Conservation (phyloP, 2,329 filamentous ascomycete species). For the Hypocrella siamensis region DNA sequence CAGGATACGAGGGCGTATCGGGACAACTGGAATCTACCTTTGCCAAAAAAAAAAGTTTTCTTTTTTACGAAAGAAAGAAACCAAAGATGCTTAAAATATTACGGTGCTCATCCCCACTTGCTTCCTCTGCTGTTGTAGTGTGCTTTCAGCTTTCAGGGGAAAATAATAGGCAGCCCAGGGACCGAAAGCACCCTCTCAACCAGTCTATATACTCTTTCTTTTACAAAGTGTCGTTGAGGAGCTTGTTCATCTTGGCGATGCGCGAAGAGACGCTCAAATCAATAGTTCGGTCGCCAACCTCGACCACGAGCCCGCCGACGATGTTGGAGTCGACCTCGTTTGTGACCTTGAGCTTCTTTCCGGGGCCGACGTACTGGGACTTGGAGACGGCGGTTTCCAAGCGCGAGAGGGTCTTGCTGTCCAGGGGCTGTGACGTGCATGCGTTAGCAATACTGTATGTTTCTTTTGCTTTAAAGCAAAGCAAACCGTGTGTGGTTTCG, state of each 20-base stretch:
- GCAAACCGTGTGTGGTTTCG: too few relatives aligned
- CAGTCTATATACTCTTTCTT: conserved; percentile 17
- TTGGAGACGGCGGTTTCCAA: conserved; percentile 81
- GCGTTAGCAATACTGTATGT: not conserved
- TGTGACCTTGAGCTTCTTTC: conserved; percentile 96
- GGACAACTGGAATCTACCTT: too few relatives aligned
- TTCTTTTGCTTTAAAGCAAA: too few relatives aligned
- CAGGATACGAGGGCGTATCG: too few relatives aligned
- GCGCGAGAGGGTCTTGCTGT: conserved; percentile 70
- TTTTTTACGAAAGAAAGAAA: too few relatives aligned
- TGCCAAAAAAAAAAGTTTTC: too few relatives aligned
- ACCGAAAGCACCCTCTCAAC: too few relatives aligned
- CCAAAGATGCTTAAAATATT: too few relatives aligned
- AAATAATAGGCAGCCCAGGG: too few relatives aligned
- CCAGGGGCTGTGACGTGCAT: conserved; percentile 47
- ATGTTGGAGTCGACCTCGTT: conserved; percentile 92
- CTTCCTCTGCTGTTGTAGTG: too few relatives aligned
- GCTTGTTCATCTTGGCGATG: conserved; percentile 98
- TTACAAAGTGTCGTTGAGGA: conserved; percentile 93
- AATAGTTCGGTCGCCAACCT: conserved; percentile 95
- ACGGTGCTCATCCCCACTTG: too few relatives aligned
- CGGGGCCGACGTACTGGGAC: conserved; percentile 72
- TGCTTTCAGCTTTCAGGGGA: too few relatives aligned
- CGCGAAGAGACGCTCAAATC: conserved; percentile 91
- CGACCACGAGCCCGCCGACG: conserved; percentile 82